A percentile compares a stretch with the other conserved stretches of the same genome.
Evolutionary conservation across 2,329 filamentous ascomycete genomes (phyloP).

Genomic region (Penicillium sp.): DNA sequence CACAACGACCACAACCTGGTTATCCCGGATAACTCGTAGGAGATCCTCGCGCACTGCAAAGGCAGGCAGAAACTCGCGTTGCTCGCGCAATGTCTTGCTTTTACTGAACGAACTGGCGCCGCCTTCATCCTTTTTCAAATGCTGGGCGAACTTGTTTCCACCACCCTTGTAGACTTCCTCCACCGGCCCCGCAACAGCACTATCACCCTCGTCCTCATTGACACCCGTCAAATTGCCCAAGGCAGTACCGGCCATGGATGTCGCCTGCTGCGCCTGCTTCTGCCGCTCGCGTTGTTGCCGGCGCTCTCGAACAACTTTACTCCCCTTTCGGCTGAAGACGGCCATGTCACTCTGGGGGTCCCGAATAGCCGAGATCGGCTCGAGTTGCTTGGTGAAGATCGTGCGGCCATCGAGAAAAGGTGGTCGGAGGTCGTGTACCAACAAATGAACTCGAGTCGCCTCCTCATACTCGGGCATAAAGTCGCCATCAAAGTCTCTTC

Average conservation of each 20-base stretch:
- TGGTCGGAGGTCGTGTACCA: slow-evolving; percentile 89
- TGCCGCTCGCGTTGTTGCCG: slow-evolving; percentile 89
- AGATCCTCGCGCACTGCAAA: slow-evolving; percentile 95
- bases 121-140: slow-evolving; percentile 80
- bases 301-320: slow-evolving; percentile 83
- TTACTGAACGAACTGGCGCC: slow-evolving; percentile 85
- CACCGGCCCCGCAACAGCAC: slow-evolving; percentile 68
- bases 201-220: slow-evolving; percentile 84
- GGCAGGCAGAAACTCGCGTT: slow-evolving; percentile 86
- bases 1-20: slow-evolving; percentile 94
- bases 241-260: slow-evolving; percentile 83
- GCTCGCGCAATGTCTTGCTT: slow-evolving; percentile 82
- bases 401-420: slow-evolving; percentile 93
- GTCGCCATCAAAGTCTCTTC: slow-evolving; percentile 72
- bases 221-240: slow-evolving; percentile 93
- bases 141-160: slow-evolving; percentile 76
- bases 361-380: slow-evolving; percentile 85
- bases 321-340: slow-evolving; percentile 93
- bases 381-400: slow-evolving; percentile 94
- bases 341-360: slow-evolving; percentile 98
- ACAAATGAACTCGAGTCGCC: slow-evolving; percentile 76
- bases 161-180: slow-evolving; percentile 61
- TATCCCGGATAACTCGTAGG: slow-evolving; percentile 85
- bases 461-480: slow-evolving; percentile 85
- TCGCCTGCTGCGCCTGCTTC: slow-evolving; percentile 90